Conservation (phyloP, 2,329 filamentous ascomycete species). For the Fusarium redolens region DNA sequence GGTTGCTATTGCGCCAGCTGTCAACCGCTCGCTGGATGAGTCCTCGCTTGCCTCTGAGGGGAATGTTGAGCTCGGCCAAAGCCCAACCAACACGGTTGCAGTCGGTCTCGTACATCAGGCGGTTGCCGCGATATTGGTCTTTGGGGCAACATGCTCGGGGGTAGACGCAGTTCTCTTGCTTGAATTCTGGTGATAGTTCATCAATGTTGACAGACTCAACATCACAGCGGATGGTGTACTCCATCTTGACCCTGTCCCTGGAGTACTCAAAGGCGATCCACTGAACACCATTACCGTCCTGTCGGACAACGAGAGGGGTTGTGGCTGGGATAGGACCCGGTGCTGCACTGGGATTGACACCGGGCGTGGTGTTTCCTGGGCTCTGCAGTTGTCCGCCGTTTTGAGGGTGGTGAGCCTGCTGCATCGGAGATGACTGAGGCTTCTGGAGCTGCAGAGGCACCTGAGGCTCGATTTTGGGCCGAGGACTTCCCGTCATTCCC, state of each 20-base stretch:
- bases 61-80: constrained; percentile 90
- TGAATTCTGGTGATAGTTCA: constrained; percentile 86
- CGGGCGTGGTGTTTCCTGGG: constrained; percentile 54
- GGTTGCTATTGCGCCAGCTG: constrained; percentile 99
- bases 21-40: constrained; percentile 97
- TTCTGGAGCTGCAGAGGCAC: constrained; percentile 72
- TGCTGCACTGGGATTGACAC: constrained; percentile 88
- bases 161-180: constrained; percentile 98
- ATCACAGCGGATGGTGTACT: constrained; percentile 98
- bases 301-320: constrained; percentile 90
- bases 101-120: constrained; percentile 95
- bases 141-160: constrained; percentile 94
- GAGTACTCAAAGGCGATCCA: constrained; percentile 99
- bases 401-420: constrained; percentile 52
- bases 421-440: constrained; percentile 57
- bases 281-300: constrained; percentile 96
- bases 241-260: constrained; percentile 97
- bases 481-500: constrained; percentile 70
- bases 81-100: constrained; percentile 99
- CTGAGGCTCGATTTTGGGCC: constrained; percentile 72
- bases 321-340: constrained; percentile 97
- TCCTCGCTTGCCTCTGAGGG: constrained; percentile 90
- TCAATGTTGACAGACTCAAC: constrained; percentile 97
- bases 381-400: constrained; percentile 54
- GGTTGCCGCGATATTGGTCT: constrained; percentile 95